Base-by-base conservation (phyloP, 768 basidiomycete species). In the Termitomyces sp. region DNA sequence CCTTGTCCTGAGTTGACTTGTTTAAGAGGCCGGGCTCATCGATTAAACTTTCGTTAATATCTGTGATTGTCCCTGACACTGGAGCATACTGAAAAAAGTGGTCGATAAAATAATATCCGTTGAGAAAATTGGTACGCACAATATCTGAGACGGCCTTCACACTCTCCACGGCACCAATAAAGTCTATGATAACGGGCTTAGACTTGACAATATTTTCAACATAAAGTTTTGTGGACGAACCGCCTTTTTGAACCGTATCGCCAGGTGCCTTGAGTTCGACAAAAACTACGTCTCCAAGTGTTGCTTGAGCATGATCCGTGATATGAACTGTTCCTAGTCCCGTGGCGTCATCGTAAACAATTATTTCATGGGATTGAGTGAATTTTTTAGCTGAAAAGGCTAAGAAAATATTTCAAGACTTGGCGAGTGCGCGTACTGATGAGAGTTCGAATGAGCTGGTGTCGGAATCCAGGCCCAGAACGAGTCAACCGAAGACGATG, bases 91-190 rank as follows among this genome's bases (percentile, higher is more conserved):
- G 60, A 12, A 40, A 43, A 26, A 30, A 56, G 26, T 28, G 24
- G 59, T 60, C 68, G 64, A 49, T 56, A 26, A 53, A 50, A 48
- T 42, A 56, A 10, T 38, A 14, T 42, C 58, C 49, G 30, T 10
- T 57, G 6, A 54, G 52, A 53, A 33, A 13, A 53, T 26, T 42
- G 46, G 33, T 38, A 69, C 68, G 30, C 55, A 91, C 92, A 68
- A 98, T 94, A 69, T 98, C 94, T 2, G 94, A 95, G 40, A 94
- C 93, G 30, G 94, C 94, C 70, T 98, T 98, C 57, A 97, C 94
- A 61, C 94, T 96, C 73, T 97, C 94, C 10, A 98, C 93, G 7
- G 91, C 91, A 51, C 94, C 94, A 69, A 42, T 42, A 10, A 20
- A 42, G 9, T 42, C 40, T 42, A 42, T 42, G n/a, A 40, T 14